phyloP scores from a whole-genome alignment of 2,329 filamentous ascomycete genomes.

The Trichoderma arundinaceum region DNA sequence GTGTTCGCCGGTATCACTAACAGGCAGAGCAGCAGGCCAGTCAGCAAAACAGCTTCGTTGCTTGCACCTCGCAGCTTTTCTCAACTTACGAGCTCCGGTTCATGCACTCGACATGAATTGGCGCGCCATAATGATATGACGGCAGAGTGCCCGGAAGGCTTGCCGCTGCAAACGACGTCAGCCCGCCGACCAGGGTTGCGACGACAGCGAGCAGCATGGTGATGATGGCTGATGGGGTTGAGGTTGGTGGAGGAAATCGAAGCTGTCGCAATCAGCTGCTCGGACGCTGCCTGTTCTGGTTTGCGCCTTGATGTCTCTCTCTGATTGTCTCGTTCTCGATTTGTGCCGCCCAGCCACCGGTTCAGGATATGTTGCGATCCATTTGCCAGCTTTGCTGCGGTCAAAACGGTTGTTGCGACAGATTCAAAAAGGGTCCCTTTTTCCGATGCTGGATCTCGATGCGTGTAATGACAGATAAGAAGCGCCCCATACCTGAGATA shows the following conservation, averaged over 20 bases:
- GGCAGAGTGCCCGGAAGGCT: constrained; percentile 55
- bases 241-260: background rate
- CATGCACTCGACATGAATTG: constrained; percentile 74
- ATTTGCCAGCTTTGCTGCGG: constrained; percentile 19
- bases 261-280: background rate
- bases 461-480: constrained; percentile 14
- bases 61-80: too few species aligned
- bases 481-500: background rate
- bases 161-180: constrained; percentile 40
- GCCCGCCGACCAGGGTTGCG: constrained; percentile 36
- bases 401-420: background rate
- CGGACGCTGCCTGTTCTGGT: background rate
- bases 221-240: background rate
- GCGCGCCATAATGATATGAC: constrained; percentile 69
- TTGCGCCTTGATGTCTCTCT: background rate
- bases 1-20: constrained; percentile 86
- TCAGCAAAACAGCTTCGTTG: too few species aligned
- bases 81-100: constrained; percentile 70
- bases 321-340: background rate
- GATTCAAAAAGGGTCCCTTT: constrained; percentile 4
- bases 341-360: constrained; percentile 1
- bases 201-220: constrained; percentile 16
- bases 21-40: too few species aligned
- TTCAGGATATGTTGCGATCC: constrained; percentile 21
- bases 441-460: constrained; percentile 12